Evolutionary conservation across 345 rosid genomes (phyloP), one percentile per base, ranked within the genome.

Genomic region (Firmiana major): DNA sequence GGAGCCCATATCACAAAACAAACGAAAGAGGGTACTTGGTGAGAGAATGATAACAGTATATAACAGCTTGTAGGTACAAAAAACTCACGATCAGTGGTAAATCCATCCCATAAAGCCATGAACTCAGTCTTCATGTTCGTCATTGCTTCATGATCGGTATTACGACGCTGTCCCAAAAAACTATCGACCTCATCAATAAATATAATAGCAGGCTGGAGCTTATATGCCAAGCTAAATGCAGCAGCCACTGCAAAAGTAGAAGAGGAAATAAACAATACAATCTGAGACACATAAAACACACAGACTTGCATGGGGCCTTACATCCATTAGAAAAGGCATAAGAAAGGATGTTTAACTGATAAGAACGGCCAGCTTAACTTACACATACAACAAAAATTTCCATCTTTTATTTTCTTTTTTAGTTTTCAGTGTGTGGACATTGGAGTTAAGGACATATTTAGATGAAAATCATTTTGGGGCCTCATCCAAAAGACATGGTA

Each of bases 71-170:
- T 19, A 36, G 53, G 66, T 57, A 58, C 49, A 53, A 24, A 77
- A 62, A 53, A 92, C 99, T 91, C 87, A 96, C 98, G 98, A 71
- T 96, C 97, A 34, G 98, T 92, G 10, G 98, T 89, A 83, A 96
- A 93, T 9, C 99, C 98, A 89, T 96, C 98, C 99, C 99, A 96
- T 81, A 93, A 86, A 68, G 99, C 99, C 99, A 96, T 93, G 84
- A 92, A 96, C 88, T 96, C 98, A 2, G 98, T 93, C 89, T 96
- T 96, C 98, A 96, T 96, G 76, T 93, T 96, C 2, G 98, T 85
- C 83, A 91, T 71, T 55, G 99, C 97, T 82, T 91, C 98, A 63
- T 92, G 95, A 87, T 96, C 98, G 48, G 97, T 81, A 57, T 88
- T 81, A 8, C 94, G 97, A 11, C 94, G 97, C 89, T 96, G 98